Percentiles rank a stretch among this genome's conserved stretches.
Conservation (phyloP, 2,329 filamentous ascomycete genomes). For the Pseudonectria buxi region DNA sequence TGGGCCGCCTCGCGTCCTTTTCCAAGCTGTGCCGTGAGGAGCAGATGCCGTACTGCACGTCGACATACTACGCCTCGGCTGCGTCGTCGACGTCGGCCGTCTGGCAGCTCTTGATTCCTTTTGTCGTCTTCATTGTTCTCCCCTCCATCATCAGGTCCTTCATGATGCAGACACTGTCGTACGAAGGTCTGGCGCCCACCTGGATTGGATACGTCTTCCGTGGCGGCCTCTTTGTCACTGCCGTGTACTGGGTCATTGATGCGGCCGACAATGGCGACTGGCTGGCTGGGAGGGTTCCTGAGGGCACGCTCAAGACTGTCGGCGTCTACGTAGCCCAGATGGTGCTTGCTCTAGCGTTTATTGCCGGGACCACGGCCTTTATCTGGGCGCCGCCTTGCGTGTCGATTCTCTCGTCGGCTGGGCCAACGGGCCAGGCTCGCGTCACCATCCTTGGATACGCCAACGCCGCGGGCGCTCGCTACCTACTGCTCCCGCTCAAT, state of each 20-base stretch:
- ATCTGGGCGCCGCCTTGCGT: constrained; percentile 81
- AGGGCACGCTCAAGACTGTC: constrained; percentile 61
- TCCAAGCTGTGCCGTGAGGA: constrained; percentile 94
- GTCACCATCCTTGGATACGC: constrained; percentile 85
- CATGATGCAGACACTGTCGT: constrained; percentile 74
- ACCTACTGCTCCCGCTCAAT: constrained; percentile 75
- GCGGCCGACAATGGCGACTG: constrained; percentile 81
- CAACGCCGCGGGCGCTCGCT: constrained; percentile 87
- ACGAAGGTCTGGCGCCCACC: constrained; percentile 74
- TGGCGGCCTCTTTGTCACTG: constrained; percentile 65
- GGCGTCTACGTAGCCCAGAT: constrained; percentile 75
- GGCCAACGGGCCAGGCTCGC: constrained; percentile 39
- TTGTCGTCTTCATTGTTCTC: constrained; percentile 62
- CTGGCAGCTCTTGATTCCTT: constrained; percentile 81
- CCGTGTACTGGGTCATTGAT: constrained; percentile 82
- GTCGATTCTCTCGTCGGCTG: constrained; percentile 54
- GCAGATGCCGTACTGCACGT: constrained; percentile 94
- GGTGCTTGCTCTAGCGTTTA: constrained; percentile 70
- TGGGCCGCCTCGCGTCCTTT: constrained; percentile 74
- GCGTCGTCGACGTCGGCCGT: constrained; percentile 86
- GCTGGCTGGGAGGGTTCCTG: constrained; percentile 51
- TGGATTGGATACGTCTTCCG: constrained; percentile 83
- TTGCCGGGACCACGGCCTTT: constrained; percentile 79
- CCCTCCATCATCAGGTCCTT: constrained; percentile 74
- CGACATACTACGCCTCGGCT: constrained; percentile 89